Percentiles rank a stretch among this genome's conserved stretches.
phyloP scores from a whole-genome alignment of 1,284 basidiomycete genomes.

The Cutaneotrichosporon mucoides region DNA sequence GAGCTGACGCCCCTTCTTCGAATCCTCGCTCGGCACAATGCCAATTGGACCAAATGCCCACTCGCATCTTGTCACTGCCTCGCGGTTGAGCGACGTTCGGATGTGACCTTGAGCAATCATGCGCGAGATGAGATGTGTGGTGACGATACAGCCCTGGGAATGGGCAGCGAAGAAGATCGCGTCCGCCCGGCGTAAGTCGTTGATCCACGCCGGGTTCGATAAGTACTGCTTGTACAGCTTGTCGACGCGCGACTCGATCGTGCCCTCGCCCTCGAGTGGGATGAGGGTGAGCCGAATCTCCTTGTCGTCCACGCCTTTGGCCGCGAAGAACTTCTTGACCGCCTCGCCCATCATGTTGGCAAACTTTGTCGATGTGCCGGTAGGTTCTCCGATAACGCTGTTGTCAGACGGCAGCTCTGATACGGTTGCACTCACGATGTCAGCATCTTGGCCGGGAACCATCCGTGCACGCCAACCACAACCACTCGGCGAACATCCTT shows the following conservation, averaged over 20 bases:
- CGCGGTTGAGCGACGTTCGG: conserved; percentile 52
- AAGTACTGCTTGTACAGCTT: conserved; percentile 76
- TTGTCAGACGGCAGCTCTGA: conserved; percentile 5
- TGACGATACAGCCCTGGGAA: conserved; percentile 85
- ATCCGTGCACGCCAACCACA: conserved; percentile 68
- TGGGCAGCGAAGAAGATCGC: conserved; percentile 89
- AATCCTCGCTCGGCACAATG: conserved; percentile 36
- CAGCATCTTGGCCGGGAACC: conserved; percentile 50
- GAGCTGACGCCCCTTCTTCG: conserved; percentile 21
- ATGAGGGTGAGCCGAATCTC: conserved; percentile 63
- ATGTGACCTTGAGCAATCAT: conserved; percentile 78
- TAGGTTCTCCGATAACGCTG: conserved; percentile 64
- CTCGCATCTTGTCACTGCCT: conserved; percentile 43
- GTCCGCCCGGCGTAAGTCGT: conserved; percentile 79
- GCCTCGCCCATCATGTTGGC: conserved; percentile 80
- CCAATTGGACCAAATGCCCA: conserved; percentile 46
- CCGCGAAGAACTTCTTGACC: conserved; percentile 65
- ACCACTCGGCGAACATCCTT: conserved; percentile 64
- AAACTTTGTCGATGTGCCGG: conserved; percentile 85
- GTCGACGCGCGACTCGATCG: conserved; percentile 76
- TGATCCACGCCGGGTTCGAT: conserved; percentile 75
- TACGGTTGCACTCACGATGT: conserved; percentile 22
- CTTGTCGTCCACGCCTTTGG: conserved; percentile 53
- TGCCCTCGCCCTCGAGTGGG: conserved; percentile 89
- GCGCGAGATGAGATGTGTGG: conserved; percentile 79